Percentiles rank a stretch among this genome's conserved stretches.
Conservation (phyloP, 2,329 filamentous ascomycete species). For the Xylaria sp. region DNA sequence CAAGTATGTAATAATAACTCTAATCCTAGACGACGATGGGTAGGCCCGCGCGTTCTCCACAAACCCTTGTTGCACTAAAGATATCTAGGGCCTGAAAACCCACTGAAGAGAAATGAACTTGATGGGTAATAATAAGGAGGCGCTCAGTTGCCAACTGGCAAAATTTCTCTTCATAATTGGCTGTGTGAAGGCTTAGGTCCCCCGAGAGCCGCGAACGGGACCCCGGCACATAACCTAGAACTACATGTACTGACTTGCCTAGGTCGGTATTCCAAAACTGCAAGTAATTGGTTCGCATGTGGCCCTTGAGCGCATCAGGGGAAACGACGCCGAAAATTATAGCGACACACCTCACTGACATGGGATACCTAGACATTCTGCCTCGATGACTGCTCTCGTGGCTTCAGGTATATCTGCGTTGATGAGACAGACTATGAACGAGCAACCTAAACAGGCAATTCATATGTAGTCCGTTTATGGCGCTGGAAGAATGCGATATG, state of each 20-base stretch:
- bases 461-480: not conserved
- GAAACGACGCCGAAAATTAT: conserved; percentile 17
- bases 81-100: conserved; percentile 25
- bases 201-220: conserved; percentile 1
- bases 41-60: conserved; percentile 27
- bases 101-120: conserved; percentile 14
- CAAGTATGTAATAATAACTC: conserved; percentile 31
- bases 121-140: conserved; percentile 26
- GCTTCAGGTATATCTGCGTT: conserved; percentile 13
- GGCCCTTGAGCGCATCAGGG: not conserved
- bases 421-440: conserved; percentile 5
- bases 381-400: conserved; percentile 8
- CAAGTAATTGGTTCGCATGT: conserved; percentile 12
- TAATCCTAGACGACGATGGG: conserved; percentile 24
- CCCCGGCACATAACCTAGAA: conserved; percentile 1
- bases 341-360: conserved; percentile 20
- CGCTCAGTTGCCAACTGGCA: conserved; percentile 8
- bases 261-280: conserved; percentile 10
- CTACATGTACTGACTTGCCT: conserved; percentile 11
- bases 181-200: conserved; percentile 4
- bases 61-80: conserved; percentile 29
- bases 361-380: conserved; percentile 6
- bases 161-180: conserved; percentile 2
- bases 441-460: conserved; percentile 21
- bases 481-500: not conserved